Base-by-base conservation (phyloP, 306 rosid species). In the Trifolium repens region DNA sequence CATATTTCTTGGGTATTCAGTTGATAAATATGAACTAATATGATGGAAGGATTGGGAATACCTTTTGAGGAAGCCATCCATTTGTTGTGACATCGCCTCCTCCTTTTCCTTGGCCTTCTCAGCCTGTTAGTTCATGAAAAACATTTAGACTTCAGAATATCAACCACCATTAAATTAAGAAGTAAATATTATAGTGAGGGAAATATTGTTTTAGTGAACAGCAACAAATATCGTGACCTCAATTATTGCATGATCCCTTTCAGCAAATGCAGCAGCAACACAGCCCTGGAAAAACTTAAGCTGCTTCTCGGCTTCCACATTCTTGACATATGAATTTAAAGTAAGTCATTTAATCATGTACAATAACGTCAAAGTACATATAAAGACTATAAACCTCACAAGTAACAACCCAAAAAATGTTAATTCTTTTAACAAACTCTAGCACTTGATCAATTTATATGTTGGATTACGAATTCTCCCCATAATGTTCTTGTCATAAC, bases 221-320 rank as follows among this genome's bases (percentile, higher is more conserved):
- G 72, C 5, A 58, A 49, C 62, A 14, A 52, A 60, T 15, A 46
- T 67, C 53, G 72, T 74, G 17, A 94, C 99, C 99, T 94, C 97
- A 87, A 92, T 89, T 43, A 92, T 83, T 53, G 97, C 90, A 75
- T 89, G 81, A 85, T 94, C 99, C 80, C 98, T 93, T 87, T 92
- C 99, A 46, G 98, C 86, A 80, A 94, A 94, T 43, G 97, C 99
- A 76, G 97, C 81, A 79, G 97, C 99, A 44, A 94, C 96, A 53
- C 99, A 94, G 65, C 97, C 88, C 77, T 90, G 99, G 88, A 94
- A 94, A 85, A 94, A 92, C 53, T 94, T 94, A 72, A 94, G 79
- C 89, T 94, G 99, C 92, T 90, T 94, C 93, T 92, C 97, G 63
- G 97, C 93, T 81, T 92, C 97, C 87, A 74, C 26, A 77, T 94